phyloP scores from a whole-genome alignment of 192 early-diverging fungal species.

The Linderina pennispora region DNA sequence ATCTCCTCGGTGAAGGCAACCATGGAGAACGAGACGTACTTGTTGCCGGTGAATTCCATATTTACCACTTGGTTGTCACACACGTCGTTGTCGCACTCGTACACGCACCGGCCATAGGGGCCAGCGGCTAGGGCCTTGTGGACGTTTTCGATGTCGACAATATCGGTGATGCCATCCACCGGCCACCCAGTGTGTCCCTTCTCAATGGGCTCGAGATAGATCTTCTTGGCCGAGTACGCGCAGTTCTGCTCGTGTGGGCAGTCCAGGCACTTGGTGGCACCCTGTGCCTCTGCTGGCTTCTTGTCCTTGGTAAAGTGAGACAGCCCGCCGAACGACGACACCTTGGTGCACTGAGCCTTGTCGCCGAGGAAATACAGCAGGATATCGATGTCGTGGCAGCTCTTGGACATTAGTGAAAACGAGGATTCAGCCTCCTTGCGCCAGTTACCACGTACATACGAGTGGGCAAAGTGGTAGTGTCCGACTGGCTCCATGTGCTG shows the following conservation, averaged over 20 bases:
- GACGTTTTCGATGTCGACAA: slow-evolving; percentile 49
- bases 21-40: slow-evolving; percentile 52
- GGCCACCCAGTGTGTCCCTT: slow-evolving; percentile 50
- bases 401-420: slow-evolving; percentile 60
- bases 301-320: slow-evolving; percentile 49
- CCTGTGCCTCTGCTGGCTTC: slow-evolving; percentile 55
- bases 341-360: slow-evolving; percentile 23
- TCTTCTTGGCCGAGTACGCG: slow-evolving; percentile 52
- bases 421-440: slow-evolving; percentile 47
- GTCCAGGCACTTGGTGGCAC: slow-evolving; percentile 49
- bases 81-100: slow-evolving; percentile 65
- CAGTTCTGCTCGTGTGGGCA: slow-evolving; percentile 52
- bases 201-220: slow-evolving; percentile 46
- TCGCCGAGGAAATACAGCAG: slow-evolving; percentile 37
- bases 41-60: slow-evolving; percentile 49
- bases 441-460: slow-evolving; percentile 63
- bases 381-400: slow-evolving; percentile 53
- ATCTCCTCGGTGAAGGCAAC: slow-evolving; percentile 50
- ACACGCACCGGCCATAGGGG: slow-evolving; percentile 63
- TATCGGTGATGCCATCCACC: slow-evolving; percentile 45
- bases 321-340: slow-evolving; percentile 56
- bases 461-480: slow-evolving; percentile 62
- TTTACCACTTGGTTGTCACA: slow-evolving; percentile 61
- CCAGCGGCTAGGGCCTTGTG: slow-evolving; percentile 41
- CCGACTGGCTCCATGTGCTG: slow-evolving; percentile 63